A percentile compares a stretch with the other conserved stretches of the same genome.
phyloP scores from a whole-genome alignment of 2,329 filamentous ascomycete species.

The Graphiopsis chlorocephala region DNA sequence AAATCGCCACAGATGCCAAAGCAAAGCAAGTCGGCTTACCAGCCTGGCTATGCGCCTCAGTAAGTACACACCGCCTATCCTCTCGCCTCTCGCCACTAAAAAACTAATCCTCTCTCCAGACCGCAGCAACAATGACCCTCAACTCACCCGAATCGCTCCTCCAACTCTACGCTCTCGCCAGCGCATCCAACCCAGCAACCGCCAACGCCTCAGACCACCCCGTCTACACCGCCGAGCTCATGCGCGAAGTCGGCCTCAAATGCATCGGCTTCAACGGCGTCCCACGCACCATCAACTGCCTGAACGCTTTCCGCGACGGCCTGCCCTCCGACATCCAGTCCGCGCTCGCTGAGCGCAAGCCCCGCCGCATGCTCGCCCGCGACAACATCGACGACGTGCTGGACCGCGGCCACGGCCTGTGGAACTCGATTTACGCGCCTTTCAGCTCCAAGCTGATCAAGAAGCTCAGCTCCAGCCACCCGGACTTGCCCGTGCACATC shows the following conservation, averaged over 20 bases:
- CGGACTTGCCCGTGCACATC: conserved; percentile 79
- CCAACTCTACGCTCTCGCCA: conserved; percentile 54
- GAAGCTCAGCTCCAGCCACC: conserved; percentile 72
- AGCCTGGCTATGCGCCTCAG: conserved; percentile 67
- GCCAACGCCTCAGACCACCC: conserved; percentile 31
- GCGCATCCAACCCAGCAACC: conserved; percentile 23
- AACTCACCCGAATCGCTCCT: conserved; percentile 77
- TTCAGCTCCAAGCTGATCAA: conserved; percentile 68
- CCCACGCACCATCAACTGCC: conserved; percentile 78
- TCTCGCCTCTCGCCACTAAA: background rate
- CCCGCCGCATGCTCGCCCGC: conserved; percentile 39
- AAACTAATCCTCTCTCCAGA: conserved; percentile 44
- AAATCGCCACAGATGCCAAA: conserved; percentile 62
- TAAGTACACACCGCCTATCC: conserved; percentile 34
- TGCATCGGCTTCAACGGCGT: conserved; percentile 76
- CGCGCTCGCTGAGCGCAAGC: conserved; percentile 41
- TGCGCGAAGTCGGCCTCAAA: conserved; percentile 72
- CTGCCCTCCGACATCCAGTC: conserved; percentile 58
- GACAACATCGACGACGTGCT: conserved; percentile 50
- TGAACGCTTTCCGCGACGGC: conserved; percentile 65
- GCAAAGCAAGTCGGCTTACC: conserved; percentile 60
- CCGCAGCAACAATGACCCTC: conserved; percentile 79
- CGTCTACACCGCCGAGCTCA: conserved; percentile 63
- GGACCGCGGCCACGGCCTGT: conserved; percentile 62
- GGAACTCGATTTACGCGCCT: conserved; percentile 74